phyloP scores from a whole-genome alignment of 768 basidiomycete genomes.

The Boletellus sp. region DNA sequence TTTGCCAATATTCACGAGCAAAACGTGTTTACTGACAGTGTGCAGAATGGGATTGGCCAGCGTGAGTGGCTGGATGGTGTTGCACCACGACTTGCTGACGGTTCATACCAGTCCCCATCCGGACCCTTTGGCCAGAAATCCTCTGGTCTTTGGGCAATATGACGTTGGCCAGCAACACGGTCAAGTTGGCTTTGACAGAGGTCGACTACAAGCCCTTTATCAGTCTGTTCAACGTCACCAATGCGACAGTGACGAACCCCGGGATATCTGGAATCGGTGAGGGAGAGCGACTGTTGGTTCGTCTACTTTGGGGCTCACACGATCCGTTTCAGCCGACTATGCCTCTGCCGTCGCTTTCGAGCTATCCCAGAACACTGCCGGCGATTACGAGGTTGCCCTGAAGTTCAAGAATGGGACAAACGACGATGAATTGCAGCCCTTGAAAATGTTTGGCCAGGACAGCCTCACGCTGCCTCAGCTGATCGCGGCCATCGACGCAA shows the following conservation, averaged over 20 bases:
- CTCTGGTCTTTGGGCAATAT: constrained; percentile 71
- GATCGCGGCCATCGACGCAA: constrained; percentile 10
- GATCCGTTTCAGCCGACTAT: constrained; percentile 53
- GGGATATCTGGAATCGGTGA: constrained; percentile 62
- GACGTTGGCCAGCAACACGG: constrained; percentile 66
- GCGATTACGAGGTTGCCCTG: constrained; percentile 61
- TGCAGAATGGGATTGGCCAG: constrained; percentile 64
- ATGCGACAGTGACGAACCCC: constrained; percentile 54
- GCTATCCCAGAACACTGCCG: constrained; percentile 19
- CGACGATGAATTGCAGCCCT: constrained; percentile 48
- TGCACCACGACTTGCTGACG: not conserved
- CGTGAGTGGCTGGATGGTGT: constrained; percentile 42
- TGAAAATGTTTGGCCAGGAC: constrained; percentile 61
- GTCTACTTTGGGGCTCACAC: not conserved
- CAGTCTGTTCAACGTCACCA: constrained; percentile 71
- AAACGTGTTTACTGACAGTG: constrained; percentile 62
- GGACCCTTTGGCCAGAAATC: constrained; percentile 70
- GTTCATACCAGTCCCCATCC: constrained; percentile 61
- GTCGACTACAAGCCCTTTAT: constrained; percentile 50
- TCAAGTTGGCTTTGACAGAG: constrained; percentile 72
- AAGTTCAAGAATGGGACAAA: constrained; percentile 78
- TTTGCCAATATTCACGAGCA: constrained; percentile 78
- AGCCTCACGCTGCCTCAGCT: constrained; percentile 18
- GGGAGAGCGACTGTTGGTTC: constrained; percentile 24
- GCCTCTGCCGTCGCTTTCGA: constrained; percentile 63